Evolutionary conservation across 2,329 filamentous ascomycete genomes (phyloP), one percentile per base, ranked within the genome.

Genomic region (Teratosphaeria viscida): DNA sequence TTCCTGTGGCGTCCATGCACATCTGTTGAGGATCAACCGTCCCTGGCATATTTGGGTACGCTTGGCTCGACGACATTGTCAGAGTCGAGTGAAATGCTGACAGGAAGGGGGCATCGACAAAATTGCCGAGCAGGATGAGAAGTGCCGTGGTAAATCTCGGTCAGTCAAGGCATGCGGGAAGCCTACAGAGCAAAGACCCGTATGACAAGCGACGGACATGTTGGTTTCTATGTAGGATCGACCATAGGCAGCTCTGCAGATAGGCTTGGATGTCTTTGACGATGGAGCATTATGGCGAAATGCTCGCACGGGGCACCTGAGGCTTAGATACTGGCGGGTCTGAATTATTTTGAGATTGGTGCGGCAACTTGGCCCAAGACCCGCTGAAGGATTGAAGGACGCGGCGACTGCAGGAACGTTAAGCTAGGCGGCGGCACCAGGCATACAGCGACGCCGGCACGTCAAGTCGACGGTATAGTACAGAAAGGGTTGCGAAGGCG

Each of bases 201-300:
- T 61, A 62, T 62, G 64, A 60, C 62, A 54, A 57, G 58, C 59
- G 66, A 64, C 56, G 66, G 66, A 65, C 63, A 68, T 67, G 66
- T 66, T 68, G 67, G 64, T 65, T 61, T 63, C 68, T 70, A 67
- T 65, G 67, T 69, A 69, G 65, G 64, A 66, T 65, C 60, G 56
- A 61, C 62, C 60, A 49, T 53, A 54, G 57, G 59, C 56, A 62
- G 59, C 57, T 56, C 58, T 59, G 54, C 54, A 59, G 43, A n/a
- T 49, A 57, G 61, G 64, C 57, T 62, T 61, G 58, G 58, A 43
- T 54, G 61, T 47, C 61, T 57, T 59, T 57, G 54, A 60, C 57
- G 63, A 62, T 63, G 61, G 56, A 65, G 43, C 59, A 60, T 61
- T 65, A 60, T 61, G 63, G 65, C 64, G 59, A 57, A 60, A 59